These are phyloP conservation scores for Komagataella phaffii DNA, from an alignment of 805 yeast species.

Conservation along the genomic window DNA sequence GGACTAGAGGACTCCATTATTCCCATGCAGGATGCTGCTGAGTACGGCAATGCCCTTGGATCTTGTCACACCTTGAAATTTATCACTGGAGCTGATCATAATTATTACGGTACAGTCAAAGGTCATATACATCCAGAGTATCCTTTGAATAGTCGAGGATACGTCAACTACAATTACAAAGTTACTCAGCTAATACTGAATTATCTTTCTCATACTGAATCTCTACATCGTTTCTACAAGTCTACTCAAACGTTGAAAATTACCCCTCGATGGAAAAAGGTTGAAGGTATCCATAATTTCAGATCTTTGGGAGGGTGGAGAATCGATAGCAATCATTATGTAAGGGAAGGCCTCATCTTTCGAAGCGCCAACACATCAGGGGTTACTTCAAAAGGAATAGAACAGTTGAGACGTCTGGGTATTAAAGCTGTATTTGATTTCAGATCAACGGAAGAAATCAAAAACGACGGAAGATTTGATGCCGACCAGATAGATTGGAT, in stretches of 20 bases:
- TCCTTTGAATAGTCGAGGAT: constrained; percentile 31
- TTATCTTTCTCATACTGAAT: constrained; percentile 29
- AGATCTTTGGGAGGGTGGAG: constrained; percentile 76
- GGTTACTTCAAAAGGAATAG: constrained; percentile 37
- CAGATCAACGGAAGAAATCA: constrained; percentile 45
- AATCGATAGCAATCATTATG: constrained; percentile 24
- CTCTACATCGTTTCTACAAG: constrained; percentile 36
- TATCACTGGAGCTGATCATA: constrained; percentile 68
- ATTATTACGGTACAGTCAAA: constrained; percentile 43
- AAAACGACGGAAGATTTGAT: constrained; percentile 28
- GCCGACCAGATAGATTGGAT: constrained; percentile 31
- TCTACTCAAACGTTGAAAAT: constrained; percentile 20
- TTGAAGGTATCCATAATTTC: constrained; percentile 61
- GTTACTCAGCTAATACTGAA: constrained; percentile 36
- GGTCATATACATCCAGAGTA: constrained; percentile 15
- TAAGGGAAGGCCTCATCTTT: constrained; percentile 39
- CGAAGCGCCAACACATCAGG: constrained; percentile 50
- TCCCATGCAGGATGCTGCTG: constrained; percentile 48
- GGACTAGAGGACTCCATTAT: constrained; percentile 59
- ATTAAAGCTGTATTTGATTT: constrained; percentile 53
- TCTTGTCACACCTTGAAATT: constrained; percentile 45
- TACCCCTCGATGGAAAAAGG: constrained; percentile 42
- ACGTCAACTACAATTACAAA: constrained; percentile 43
- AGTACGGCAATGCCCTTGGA: constrained; percentile 42
- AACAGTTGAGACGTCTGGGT: constrained; percentile 25